Conservation (phyloP, 106 monocot genomes). For the Allium fistulosum region DNA sequence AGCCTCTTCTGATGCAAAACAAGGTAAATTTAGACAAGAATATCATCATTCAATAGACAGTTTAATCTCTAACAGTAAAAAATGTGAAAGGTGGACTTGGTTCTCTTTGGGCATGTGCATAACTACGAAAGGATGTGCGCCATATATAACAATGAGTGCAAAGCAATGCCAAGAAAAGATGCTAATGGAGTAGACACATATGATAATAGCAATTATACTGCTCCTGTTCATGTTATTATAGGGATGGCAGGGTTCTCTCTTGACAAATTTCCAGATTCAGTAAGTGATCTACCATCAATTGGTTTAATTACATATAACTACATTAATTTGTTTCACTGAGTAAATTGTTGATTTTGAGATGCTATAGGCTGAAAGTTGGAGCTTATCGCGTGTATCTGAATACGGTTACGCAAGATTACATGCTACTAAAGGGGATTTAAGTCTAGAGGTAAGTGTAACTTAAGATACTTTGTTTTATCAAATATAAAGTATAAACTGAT, state of each 20-base stretch:
- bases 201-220: slow-evolving; percentile 39
- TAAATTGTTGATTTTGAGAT: background rate
- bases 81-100: slow-evolving; percentile 57
- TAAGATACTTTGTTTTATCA: background rate
- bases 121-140: slow-evolving; percentile 82
- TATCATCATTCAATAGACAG: background rate
- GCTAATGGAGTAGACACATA: slow-evolving; percentile 52
- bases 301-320: too few species aligned
- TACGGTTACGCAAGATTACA: slow-evolving; percentile 58
- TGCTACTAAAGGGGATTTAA: slow-evolving; percentile 35
- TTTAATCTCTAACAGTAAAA: background rate
- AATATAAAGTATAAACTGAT: background rate
- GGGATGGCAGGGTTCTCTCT: slow-evolving; percentile 72
- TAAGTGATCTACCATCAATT: slow-evolving; percentile 15
- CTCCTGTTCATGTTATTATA: slow-evolving; percentile 64
- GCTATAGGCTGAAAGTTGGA: slow-evolving; percentile 42
- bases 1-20: slow-evolving; percentile 45
- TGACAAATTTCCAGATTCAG: slow-evolving; percentile 31
- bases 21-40: slow-evolving; percentile 19
- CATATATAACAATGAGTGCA: slow-evolving; percentile 39
- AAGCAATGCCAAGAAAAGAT: slow-evolving; percentile 47
- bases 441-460: slow-evolving; percentile 29
- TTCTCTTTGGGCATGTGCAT: slow-evolving; percentile 77
- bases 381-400: slow-evolving; percentile 46
- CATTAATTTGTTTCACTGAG: background rate